Conservation (phyloP, 352 stramenopile species). For the Phytophthora constricta region DNA sequence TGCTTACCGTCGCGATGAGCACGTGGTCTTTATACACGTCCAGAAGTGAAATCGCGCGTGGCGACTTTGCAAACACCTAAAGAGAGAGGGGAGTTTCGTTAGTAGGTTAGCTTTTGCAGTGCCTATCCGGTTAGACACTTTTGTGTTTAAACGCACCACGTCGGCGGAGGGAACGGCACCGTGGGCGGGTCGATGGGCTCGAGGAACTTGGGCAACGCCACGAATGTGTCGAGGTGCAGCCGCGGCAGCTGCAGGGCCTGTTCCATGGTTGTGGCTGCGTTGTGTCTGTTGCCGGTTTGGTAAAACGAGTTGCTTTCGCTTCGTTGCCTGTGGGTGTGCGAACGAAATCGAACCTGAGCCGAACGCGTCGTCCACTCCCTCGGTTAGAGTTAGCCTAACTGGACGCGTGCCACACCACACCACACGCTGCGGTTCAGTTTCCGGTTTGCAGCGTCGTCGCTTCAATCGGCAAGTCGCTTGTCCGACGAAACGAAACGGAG, state of each 20-base stretch:
- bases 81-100: too few relatives aligned
- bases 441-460: slow-evolving; percentile 12
- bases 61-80: slow-evolving; percentile 60
- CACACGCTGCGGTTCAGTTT: too few relatives aligned
- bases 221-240: slow-evolving; percentile 67
- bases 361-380: not conserved
- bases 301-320: slow-evolving; percentile 5
- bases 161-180: slow-evolving; percentile 67
- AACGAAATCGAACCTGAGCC: slow-evolving; percentile 9
- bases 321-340: not conserved
- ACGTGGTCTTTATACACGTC: slow-evolving; percentile 88
- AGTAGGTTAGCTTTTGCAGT: too few relatives aligned
- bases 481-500: slow-evolving; percentile 11
- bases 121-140: not conserved
- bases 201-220: slow-evolving; percentile 65
- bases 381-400: too few relatives aligned
- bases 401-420: too few relatives aligned
- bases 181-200: slow-evolving; percentile 69
- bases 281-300: too few relatives aligned
- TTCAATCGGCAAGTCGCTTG: slow-evolving; percentile 5
- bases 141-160: slow-evolving; percentile 44
- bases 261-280: slow-evolving; percentile 44
- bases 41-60: slow-evolving; percentile 63
- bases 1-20: slow-evolving; percentile 71
- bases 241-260: slow-evolving; percentile 70